Evolutionary conservation across 768 basidiomycete genomes (phyloP).

Genomic region (Leccinum barrowsii): DNA sequence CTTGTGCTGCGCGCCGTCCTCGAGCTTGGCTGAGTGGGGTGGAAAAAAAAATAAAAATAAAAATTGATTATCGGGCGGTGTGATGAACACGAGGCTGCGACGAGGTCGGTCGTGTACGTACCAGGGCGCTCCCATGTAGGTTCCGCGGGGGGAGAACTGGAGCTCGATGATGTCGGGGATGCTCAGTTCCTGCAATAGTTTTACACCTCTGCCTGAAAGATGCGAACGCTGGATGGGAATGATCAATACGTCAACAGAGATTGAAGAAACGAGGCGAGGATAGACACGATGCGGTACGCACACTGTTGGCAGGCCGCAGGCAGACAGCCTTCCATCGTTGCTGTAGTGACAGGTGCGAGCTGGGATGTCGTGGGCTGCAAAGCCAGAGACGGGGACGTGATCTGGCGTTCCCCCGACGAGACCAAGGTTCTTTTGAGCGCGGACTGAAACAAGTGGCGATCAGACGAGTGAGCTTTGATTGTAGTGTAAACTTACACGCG

Average conservation of each 20-base stretch:
- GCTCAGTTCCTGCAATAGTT: conserved; percentile 70
- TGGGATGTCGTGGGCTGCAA: conserved; percentile 63
- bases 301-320: conserved; percentile 75
- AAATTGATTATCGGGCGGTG: conserved; percentile 12
- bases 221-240: conserved; percentile 52
- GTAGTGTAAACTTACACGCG: conserved; percentile 58
- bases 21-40: conserved; percentile 61
- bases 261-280: conserved; percentile 3
- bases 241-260: conserved; percentile 12
- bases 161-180: conserved; percentile 78
- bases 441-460: conserved; percentile 42
- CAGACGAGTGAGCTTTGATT: conserved; percentile 12
- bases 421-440: conserved; percentile 91
- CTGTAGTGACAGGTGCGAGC: conserved; percentile 80
- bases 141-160: conserved; percentile 89
- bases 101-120: conserved; percentile 29
- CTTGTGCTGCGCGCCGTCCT: conserved; percentile 88
- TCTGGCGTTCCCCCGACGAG: conserved; percentile 80
- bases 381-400: conserved; percentile 63
- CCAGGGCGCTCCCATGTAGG: conserved; percentile 92
- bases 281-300: conserved; percentile 39
- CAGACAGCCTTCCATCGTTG: conserved; percentile 81
- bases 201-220: conserved; percentile 71
- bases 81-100: conserved; percentile 24
- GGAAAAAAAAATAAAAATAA: background rate